A percentile compares a stretch with the other conserved stretches of the same genome.
Conservation (phyloP, 2,329 filamentous ascomycete genomes). For the Phymatotrichopsis omnivora region DNA sequence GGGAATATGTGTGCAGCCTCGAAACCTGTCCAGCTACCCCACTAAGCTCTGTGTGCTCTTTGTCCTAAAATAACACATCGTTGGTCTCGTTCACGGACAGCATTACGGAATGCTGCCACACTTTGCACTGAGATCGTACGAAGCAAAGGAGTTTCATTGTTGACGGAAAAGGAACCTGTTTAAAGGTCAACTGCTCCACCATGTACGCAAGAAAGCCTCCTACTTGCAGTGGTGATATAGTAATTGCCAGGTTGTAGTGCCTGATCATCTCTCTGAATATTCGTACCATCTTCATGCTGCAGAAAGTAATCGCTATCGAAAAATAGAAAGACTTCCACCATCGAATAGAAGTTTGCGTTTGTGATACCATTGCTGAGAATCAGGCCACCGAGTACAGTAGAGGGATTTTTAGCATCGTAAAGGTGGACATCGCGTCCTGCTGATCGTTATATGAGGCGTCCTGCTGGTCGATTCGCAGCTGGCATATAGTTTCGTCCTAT, state of each 20-base stretch:
- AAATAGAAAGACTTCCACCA: constrained; percentile 28
- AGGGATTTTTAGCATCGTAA: constrained; percentile 1
- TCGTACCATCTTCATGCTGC: constrained; percentile 1
- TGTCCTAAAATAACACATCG: constrained; percentile 19
- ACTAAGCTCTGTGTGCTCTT: background rate
- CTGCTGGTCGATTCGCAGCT: no score
- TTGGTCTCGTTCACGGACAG: constrained; percentile 22
- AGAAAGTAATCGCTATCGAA: background rate
- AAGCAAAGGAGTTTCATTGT: constrained; percentile 13
- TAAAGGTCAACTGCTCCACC: no score
- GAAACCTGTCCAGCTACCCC: constrained; percentile 27
- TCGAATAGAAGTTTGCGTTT: constrained; percentile 30
- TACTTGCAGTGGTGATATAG: constrained; percentile 4
- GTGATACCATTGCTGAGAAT: constrained; percentile 28
- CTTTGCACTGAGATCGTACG: constrained; percentile 16
- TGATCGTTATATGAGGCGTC: background rate
- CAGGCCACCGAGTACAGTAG: constrained; percentile 5
- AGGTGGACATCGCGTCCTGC: constrained; percentile 4
- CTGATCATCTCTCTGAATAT: background rate
- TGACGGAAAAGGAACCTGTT: no score
- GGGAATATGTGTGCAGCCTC: constrained; percentile 32
- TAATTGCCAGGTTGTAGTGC: background rate
- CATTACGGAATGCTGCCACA: constrained; percentile 17
- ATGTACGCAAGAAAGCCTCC: background rate
- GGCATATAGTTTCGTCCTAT: no score